Conservation (phyloP, 2,329 filamentous ascomycete genomes). For the Colletotrichum sidae region DNA sequence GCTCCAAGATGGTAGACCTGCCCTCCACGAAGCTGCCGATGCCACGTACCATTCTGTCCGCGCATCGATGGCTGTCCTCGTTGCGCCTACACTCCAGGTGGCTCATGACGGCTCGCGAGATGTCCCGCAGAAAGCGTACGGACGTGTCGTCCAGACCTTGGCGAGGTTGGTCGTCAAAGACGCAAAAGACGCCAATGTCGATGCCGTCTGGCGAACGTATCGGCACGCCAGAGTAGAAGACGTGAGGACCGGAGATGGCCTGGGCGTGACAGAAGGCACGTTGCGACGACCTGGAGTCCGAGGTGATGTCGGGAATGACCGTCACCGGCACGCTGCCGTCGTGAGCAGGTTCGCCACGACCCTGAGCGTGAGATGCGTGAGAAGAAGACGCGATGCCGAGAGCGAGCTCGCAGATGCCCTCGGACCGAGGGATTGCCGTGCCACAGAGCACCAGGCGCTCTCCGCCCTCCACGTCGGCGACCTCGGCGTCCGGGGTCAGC, state of each 20-base stretch:
- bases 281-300: conserved; percentile 44
- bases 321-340: conserved; percentile 45
- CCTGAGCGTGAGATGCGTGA: background rate
- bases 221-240: conserved; percentile 56
- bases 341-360: background rate
- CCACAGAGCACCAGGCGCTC: conserved; percentile 42
- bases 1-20: conserved; percentile 43
- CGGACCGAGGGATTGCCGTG: conserved; percentile 43
- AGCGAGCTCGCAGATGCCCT: conserved; percentile 45
- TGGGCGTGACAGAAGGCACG: conserved; percentile 42
- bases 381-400: conserved; percentile 27
- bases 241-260: conserved; percentile 29
- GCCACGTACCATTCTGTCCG: conserved; percentile 51
- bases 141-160: conserved; percentile 44
- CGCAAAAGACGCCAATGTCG: conserved; percentile 55
- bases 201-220: conserved; percentile 53
- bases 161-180: conserved; percentile 46
- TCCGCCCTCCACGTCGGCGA: background rate
- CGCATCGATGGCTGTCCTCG: conserved; percentile 43
- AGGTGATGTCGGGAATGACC: conserved; percentile 48
- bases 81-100: conserved; percentile 49
- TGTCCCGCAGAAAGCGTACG: conserved; percentile 40
- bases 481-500: conserved; percentile 44
- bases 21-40: conserved; percentile 51
- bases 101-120: conserved; percentile 47